Evolutionary conservation across 257 asterid species (phyloP).

Genomic region (Mentha longifolia): DNA sequence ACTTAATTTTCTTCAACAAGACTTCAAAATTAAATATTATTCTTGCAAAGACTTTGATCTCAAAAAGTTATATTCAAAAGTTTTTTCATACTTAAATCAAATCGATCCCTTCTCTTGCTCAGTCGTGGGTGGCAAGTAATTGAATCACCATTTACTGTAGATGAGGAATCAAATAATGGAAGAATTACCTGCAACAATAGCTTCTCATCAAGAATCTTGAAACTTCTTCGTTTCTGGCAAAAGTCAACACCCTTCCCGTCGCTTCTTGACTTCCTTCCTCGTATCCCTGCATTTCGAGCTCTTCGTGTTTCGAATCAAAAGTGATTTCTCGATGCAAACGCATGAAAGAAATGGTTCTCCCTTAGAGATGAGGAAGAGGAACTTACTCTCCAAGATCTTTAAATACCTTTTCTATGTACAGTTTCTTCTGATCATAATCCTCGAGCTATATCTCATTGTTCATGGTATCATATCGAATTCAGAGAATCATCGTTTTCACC

Average conservation of each 20-base stretch:
- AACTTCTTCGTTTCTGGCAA: neutral
- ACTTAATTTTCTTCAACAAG: constrained; percentile 14
- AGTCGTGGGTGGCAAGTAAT: constrained; percentile 35
- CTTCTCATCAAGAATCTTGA: constrained; percentile 31
- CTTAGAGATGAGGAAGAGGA: constrained; percentile 37
- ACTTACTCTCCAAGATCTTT: constrained; percentile 37
- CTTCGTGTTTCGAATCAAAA: neutral
- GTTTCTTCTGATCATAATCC: constrained; percentile 36
- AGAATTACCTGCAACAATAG: neutral
- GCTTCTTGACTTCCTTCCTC: constrained; percentile 1
- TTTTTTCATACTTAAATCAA: constrained; percentile 28
- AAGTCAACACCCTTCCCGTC: neutral
- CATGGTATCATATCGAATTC: constrained; percentile 39
- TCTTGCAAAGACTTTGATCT: constrained; percentile 14
- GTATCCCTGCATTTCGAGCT: neutral
- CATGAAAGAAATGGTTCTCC: constrained; percentile 24
- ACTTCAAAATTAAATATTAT: constrained; percentile 13
- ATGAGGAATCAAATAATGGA: neutral
- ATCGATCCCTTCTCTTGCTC: neutral
- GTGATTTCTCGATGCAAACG: constrained; percentile 30
- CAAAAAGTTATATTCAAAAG: neutral
- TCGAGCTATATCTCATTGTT: constrained; percentile 40
- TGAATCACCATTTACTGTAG: constrained; percentile 21
- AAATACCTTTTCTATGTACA: constrained; percentile 43
- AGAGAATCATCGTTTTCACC: constrained; percentile 34